Base-by-base conservation (phyloP, 805 yeast genomes). In the Pichia membranifaciens region DNA sequence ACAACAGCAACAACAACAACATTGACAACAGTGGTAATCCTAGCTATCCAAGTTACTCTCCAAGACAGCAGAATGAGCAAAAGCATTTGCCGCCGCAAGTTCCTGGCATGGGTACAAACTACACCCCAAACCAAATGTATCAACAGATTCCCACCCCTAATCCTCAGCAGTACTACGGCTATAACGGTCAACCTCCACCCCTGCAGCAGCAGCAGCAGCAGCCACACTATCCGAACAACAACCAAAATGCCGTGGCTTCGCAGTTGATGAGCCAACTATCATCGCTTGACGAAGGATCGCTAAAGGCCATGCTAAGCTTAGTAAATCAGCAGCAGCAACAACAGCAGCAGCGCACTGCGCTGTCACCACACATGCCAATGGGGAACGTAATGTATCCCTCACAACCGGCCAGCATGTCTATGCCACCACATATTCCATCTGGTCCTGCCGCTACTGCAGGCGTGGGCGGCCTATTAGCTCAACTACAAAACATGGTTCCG, bases 291-390 rank as follows among this genome's bases (percentile, higher is more conserved):
- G 68, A 66, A 20, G 54, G 51, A 22, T 55, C 69, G 3, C 45
- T 67, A n/a, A 67, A 65, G 40, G 62, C 56, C 44, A 61, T 67
- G 48, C 46, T 66, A 40, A 49, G 61, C 9, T 45, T 66, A 43
- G 60, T 64, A 44, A 64, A 60, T 22, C 57, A 49, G 38, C 56
- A 49, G 41, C 49, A 51, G 25, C 51, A 49, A 16, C 49, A 47
- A 20, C 47, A 43, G 12, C 41, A 46, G 35, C 23, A 28, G 21
- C 44, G 37, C 42, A 31, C 39, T n/a, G 32, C 43, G 1, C 35
- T 21, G 15, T 35, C 38, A 18, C 38, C 23, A 20, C 52, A 23
- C 15, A 29, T 16, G 17, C 47, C 29, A n/a, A 33, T 33, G 36
- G 36, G 36, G 8, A 33, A 33, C n/a, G 8, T 6, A 6, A 33